A percentile compares a stretch with the other conserved stretches of the same genome.
These are phyloP conservation scores for Syzygium syzygioides DNA, from an alignment of 441 rosid genomes.

Conservation along the genomic window DNA sequence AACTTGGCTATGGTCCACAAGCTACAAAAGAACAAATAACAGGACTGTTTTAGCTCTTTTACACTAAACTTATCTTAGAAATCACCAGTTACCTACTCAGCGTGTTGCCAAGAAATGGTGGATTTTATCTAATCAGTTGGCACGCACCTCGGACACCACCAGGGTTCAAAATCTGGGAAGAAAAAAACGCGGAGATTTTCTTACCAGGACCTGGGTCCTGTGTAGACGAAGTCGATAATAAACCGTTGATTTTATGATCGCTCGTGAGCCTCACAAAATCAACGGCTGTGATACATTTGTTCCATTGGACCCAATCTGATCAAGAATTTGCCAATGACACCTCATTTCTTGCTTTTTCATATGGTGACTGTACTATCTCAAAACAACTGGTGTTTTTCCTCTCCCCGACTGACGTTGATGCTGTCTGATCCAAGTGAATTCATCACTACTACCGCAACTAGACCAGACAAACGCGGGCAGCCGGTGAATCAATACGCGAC, in stretches of 20 bases:
- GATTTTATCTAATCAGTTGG: neutral
- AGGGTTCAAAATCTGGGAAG: neutral
- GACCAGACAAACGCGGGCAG: neutral
- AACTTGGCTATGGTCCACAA: neutral
- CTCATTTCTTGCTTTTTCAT: neutral
- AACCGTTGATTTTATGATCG: neutral
- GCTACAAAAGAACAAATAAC: neutral
- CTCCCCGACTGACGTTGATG: neutral
- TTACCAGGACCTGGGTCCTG: neutral
- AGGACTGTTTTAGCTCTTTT: neutral
- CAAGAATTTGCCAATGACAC: neutral
- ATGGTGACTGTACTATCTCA: neutral
- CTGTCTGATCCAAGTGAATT: neutral
- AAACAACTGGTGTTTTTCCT: neutral
- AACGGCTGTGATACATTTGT: neutral
- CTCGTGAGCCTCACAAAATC: neutral
- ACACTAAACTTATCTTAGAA: neutral
- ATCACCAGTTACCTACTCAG: neutral
- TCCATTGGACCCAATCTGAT: neutral
- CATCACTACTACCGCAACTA: neutral
- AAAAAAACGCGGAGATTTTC: neutral
- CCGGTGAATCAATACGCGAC: neutral
- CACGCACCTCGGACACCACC: neutral
- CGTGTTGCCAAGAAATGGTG: neutral
- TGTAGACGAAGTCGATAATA: neutral